Evolutionary conservation across 106 monocot species (phyloP), one percentile per base, ranked within the genome.

Genomic region (Dioscorea zingiberensis): DNA sequence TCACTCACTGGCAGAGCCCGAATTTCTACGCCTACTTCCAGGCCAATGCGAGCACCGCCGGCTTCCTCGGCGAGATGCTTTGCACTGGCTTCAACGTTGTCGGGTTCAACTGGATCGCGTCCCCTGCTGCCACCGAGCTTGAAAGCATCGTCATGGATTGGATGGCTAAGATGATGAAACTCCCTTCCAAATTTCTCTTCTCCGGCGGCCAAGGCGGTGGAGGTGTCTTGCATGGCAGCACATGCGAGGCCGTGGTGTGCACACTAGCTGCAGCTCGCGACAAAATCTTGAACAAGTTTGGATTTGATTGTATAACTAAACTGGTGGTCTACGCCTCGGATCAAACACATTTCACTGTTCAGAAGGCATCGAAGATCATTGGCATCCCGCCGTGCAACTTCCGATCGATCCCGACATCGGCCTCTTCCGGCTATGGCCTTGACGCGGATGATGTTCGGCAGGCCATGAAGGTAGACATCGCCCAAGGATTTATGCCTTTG

Each of bases 111-210:
- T 87, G 87, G 87, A 61, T 86, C 58, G 13, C 88, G 0, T 82
- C 84, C 23, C 88, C 84, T 4, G 88, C 88, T 27, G 78, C 72
- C 7, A 84, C 88, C 23, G 84, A 88, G 75, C 81, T 88, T 9
- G 88, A 84, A 55, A 44, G 45, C 54, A 77, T 80, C 32, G 76
- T 80, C 47, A 68, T 76, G 54, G 80, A 84, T n/a, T 84, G 84
- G 84, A 58, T 80, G 14, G 84, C 29, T 4, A 72, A 74, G 23
- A 47, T 80, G 61, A 73, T 85, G 25, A 66, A 67, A 17, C 73
- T 85, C 7, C 84, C 80, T 3, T 28, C 26, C 6, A 15, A 47
- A 9, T 77, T 80, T 47, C 46, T 74, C 23, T 84, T 69, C 63
- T 68, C 74, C 13, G 77, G 68, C 4, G 59, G 68, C 19, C 59